A percentile compares a stretch with the other conserved stretches of the same genome.
Evolutionary conservation across 2,329 filamentous ascomycete genomes (phyloP).

Genomic region (Fusarium algeriense): DNA sequence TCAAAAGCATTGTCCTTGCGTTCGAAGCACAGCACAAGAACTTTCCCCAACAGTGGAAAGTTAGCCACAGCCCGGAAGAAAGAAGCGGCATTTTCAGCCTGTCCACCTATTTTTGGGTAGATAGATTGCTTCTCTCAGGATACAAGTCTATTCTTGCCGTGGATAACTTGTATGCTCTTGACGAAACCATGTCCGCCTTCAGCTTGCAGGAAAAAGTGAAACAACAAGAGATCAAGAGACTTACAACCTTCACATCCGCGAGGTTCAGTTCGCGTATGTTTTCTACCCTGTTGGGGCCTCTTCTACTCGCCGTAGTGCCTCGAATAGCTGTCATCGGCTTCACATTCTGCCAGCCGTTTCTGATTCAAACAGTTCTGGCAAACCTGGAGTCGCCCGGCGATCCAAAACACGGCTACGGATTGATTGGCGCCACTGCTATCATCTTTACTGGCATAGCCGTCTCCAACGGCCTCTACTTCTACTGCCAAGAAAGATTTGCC

Average conservation of each 20-base stretch:
- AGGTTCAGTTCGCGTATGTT: not conserved
- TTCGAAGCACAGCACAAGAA: conserved; percentile 10
- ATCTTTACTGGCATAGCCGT: conserved; percentile 52
- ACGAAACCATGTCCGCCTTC: not conserved
- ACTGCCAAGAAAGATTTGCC: conserved; percentile 47
- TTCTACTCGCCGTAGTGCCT: conserved; percentile 48
- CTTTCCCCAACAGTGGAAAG: not conserved
- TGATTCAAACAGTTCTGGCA: conserved; percentile 52
- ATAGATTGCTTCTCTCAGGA: conserved; percentile 39
- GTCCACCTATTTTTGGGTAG: conserved; percentile 46
- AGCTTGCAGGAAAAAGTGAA: not conserved
- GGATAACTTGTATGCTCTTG: conserved; percentile 4
- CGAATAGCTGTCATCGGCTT: conserved; percentile 52
- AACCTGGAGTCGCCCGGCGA: conserved; percentile 48
- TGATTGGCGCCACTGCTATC: conserved; percentile 50
- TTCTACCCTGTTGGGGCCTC: conserved; percentile 14
- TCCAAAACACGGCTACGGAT: conserved; percentile 47
- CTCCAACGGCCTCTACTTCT: conserved; percentile 51
- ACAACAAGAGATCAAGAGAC: not conserved
- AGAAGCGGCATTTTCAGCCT: conserved; percentile 45
- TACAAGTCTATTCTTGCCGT: not conserved
- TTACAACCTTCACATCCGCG: not conserved
- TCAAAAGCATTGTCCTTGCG: not conserved
- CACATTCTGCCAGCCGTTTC: conserved; percentile 54
- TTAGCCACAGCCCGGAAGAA: conserved; percentile 41